A percentile compares a stretch with the other conserved stretches of the same genome.
These are phyloP conservation scores for Pyrus hybrid DNA, from an alignment of 331 rosid species.

Conservation along the genomic window DNA sequence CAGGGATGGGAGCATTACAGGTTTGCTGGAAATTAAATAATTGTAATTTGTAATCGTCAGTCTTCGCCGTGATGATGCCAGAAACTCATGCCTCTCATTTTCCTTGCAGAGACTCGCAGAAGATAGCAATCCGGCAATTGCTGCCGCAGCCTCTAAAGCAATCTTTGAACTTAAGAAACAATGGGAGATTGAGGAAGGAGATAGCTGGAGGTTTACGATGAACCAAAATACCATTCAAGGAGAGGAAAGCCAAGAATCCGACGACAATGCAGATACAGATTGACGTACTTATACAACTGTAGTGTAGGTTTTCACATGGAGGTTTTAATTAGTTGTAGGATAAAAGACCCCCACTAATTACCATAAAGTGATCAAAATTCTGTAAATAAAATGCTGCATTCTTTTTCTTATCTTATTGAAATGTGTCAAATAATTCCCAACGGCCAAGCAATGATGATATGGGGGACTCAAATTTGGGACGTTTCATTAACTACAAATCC, in stretches of 20 bases:
- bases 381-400: constrained; percentile 1
- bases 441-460: background rate
- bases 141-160: constrained; percentile 79
- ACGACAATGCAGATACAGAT: constrained; percentile 23
- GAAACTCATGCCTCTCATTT: constrained; percentile 7
- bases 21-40: constrained; percentile 12
- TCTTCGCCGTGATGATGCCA: background rate
- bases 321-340: constrained; percentile 6
- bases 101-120: constrained; percentile 77
- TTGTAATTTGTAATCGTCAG: background rate
- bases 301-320: constrained; percentile 25
- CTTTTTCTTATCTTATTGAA: background rate
- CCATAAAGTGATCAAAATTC: background rate
- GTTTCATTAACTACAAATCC: background rate
- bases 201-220: constrained; percentile 84
- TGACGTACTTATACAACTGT: constrained; percentile 19
- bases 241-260: constrained; percentile 27
- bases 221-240: constrained; percentile 33
- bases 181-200: constrained; percentile 94
- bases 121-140: constrained; percentile 74
- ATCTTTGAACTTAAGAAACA: constrained; percentile 89
- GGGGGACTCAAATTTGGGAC: background rate
- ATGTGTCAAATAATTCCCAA: background rate
- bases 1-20: constrained; percentile 99
- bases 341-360: too few species aligned